Percentiles rank a stretch among this genome's conserved stretches.
phyloP scores from a whole-genome alignment of 148 eudicot genomes.

The Camellia granthamiana region DNA sequence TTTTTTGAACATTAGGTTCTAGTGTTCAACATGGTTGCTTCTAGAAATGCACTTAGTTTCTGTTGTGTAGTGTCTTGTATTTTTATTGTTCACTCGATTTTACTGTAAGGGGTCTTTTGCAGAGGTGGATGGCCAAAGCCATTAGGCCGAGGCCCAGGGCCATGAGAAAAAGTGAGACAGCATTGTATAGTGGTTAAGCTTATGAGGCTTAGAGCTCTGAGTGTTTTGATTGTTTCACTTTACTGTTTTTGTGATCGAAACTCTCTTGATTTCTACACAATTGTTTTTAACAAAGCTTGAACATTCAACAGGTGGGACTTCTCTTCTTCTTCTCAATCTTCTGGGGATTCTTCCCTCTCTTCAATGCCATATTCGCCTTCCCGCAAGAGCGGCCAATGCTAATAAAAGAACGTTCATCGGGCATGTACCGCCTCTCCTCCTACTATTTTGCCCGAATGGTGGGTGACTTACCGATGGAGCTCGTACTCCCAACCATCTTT shows the following conservation, averaged over 20 bases:
- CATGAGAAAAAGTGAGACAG: too few species aligned
- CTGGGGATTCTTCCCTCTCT: slow-evolving; percentile 91
- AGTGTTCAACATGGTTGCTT: background rate
- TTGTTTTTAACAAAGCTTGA: background rate
- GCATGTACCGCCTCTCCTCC: slow-evolving; percentile 84
- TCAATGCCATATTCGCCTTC: slow-evolving; percentile 73
- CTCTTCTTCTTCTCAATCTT: slow-evolving; percentile 90
- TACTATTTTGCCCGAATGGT: slow-evolving; percentile 70
- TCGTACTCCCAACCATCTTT: slow-evolving; percentile 73
- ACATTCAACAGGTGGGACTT: slow-evolving; percentile 58
- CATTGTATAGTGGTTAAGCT: too few species aligned
- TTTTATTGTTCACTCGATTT: too few species aligned
- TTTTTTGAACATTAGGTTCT: background rate
- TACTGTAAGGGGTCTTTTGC: too few species aligned
- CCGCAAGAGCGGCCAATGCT: slow-evolving; percentile 86
- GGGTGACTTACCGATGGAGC: slow-evolving; percentile 90
- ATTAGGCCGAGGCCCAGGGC: too few species aligned
- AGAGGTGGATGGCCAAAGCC: too few species aligned
- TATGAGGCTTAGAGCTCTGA: too few species aligned
- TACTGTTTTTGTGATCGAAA: too few species aligned
- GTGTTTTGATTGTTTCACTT: too few species aligned
- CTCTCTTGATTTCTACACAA: too few species aligned
- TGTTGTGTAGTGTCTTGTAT: too few species aligned
- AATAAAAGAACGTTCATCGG: slow-evolving; percentile 56
- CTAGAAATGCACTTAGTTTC: too few species aligned